These are phyloP conservation scores for Fusarium compactum DNA, from an alignment of 2,329 filamentous ascomycete species.

Conservation along the genomic window DNA sequence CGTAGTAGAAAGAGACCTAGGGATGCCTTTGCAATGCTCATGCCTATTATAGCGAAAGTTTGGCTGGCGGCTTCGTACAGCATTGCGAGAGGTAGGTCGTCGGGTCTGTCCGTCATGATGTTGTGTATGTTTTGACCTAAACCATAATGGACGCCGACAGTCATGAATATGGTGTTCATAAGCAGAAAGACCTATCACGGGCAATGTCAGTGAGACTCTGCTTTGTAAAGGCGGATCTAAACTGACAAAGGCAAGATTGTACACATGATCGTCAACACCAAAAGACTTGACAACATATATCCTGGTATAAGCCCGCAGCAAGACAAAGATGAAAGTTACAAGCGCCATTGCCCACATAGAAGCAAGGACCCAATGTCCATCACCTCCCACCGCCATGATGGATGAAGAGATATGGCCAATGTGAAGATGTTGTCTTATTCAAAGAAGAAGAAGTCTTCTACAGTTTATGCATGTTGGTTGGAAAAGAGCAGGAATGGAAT, in stretches of 20 bases:
- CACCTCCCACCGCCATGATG: conserved; percentile 34
- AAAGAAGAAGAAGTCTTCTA: not conserved
- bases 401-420: not conserved
- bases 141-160: conserved; percentile 49
- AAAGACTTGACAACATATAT: conserved; percentile 46
- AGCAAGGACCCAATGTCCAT: conserved; percentile 35
- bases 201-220: not conserved
- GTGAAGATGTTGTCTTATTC: not conserved
- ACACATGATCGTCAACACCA: conserved; percentile 54
- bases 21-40: conserved; percentile 55
- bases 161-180: conserved; percentile 51
- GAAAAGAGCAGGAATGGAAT: not conserved
- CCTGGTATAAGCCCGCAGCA: conserved; percentile 54
- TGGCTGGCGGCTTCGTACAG: conserved; percentile 52
- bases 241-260: conserved; percentile 43
- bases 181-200: conserved; percentile 42
- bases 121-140: conserved; percentile 51
- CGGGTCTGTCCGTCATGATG: conserved; percentile 35
- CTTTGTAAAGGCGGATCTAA: accelerated
- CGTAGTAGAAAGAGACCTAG: conserved; percentile 56
- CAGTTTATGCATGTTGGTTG: not conserved
- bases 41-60: conserved; percentile 55
- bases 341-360: conserved; percentile 49
- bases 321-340: conserved; percentile 48
- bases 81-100: conserved; percentile 43